phyloP scores from a whole-genome alignment of 1,284 basidiomycete species.

The Spongispora temasekensis region DNA sequence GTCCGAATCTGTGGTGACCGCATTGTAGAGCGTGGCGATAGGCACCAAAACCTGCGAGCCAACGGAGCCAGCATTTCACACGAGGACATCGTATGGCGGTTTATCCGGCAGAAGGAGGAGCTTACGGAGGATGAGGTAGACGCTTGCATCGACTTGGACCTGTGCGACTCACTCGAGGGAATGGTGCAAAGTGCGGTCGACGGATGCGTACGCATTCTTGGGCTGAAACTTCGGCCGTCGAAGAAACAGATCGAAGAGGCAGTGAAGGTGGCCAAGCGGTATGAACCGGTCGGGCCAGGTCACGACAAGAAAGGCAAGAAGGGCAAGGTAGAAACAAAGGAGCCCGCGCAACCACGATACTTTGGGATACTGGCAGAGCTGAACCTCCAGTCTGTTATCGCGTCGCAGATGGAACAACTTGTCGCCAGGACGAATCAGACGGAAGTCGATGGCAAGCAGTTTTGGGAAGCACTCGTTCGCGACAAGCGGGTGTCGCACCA shows the following conservation, averaged over 20 bases:
- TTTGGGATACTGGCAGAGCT: conserved; percentile 79
- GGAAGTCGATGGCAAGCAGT: conserved; percentile 28
- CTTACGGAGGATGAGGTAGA: conserved; percentile 69
- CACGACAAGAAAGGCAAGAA: conserved; percentile 40
- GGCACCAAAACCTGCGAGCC: conserved; percentile 80
- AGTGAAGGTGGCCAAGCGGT: conserved; percentile 53
- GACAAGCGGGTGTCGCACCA: conserved; percentile 53
- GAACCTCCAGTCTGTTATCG: conserved; percentile 54
- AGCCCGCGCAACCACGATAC: conserved; percentile 50
- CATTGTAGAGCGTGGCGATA: conserved; percentile 71
- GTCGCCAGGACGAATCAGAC: background rate
- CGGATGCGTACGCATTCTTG: conserved; percentile 52
- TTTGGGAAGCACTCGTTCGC: conserved; percentile 54
- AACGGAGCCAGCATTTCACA: conserved; percentile 57
- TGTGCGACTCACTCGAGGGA: conserved; percentile 56
- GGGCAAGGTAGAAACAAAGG: conserved; percentile 38
- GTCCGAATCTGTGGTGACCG: conserved; percentile 80
- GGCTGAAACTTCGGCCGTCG: conserved; percentile 52
- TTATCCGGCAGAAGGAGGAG: conserved; percentile 68
- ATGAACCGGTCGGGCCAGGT: conserved; percentile 38
- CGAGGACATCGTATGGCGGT: conserved; percentile 82
- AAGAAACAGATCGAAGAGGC: conserved; percentile 63
- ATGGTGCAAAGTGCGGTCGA: conserved; percentile 63
- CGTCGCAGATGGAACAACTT: conserved; percentile 33
- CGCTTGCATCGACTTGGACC: conserved; percentile 63